Evolutionary conservation across 1,284 basidiomycete species (phyloP).

Genomic region (Ceratobasidium sp.): DNA sequence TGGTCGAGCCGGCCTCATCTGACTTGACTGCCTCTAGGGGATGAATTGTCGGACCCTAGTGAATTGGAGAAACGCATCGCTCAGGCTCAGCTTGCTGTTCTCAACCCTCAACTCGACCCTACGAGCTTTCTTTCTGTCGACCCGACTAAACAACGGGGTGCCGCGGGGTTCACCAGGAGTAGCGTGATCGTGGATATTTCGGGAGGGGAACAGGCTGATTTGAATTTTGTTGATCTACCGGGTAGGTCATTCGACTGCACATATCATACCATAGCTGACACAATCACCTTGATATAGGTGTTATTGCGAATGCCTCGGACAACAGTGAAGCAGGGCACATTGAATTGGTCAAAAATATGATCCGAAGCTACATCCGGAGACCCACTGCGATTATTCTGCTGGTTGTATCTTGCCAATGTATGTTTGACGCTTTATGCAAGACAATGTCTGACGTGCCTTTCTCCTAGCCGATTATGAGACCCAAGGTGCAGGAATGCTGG

Average conservation of each 20-base stretch:
- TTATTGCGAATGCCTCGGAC: not conserved
- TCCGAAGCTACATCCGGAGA: not conserved
- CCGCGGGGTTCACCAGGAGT: not conserved
- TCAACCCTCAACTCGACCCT: not conserved
- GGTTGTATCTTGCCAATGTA: conserved; percentile 1
- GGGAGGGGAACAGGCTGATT: not conserved
- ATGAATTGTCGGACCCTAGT: not conserved
- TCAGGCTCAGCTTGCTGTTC: conserved; percentile 1
- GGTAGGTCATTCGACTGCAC: not conserved
- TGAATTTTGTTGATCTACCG: conserved; percentile 13
- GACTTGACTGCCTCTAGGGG: not conserved
- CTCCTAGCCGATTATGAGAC: conserved; percentile 1
- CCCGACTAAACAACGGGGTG: not conserved
- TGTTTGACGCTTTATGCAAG: not conserved
- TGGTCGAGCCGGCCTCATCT: not conserved
- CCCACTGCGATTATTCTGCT: conserved; percentile 4
- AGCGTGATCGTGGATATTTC: not conserved
- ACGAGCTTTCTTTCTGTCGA: not conserved
- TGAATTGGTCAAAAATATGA: not conserved
- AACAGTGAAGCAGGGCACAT: not conserved
- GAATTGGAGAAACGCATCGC: not conserved
- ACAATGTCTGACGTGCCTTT: too few species aligned
- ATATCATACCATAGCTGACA: too few species aligned
- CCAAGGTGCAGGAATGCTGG: not conserved
- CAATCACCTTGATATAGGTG: not conserved